Evolutionary conservation across 2,329 filamentous ascomycete species (phyloP), one percentile per base, ranked within the genome.

Genomic region (Bretziella fagacearum): DNA sequence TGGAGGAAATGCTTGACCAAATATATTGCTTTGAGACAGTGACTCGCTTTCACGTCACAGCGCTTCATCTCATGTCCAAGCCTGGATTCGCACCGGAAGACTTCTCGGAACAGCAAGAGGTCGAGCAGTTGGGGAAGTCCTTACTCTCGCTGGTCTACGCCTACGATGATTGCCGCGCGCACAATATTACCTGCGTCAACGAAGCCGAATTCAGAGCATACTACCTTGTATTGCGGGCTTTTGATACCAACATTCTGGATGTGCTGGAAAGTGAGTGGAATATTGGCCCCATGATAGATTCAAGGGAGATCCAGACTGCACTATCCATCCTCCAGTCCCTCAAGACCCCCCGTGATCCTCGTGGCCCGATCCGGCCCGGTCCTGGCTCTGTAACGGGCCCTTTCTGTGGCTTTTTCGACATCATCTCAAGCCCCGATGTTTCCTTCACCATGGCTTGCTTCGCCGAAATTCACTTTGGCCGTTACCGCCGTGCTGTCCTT

Each of bases 391-490:
- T 51, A 11, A 45, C 49, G 6, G 49, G 43, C 18, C 65, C 67
- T 1, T 72, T 67, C 37, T 62, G 65, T 20, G 66, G 70, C 15
- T 79, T 72, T 57, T 79, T 81, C 55, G 65, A 68, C 20, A 75
- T 81, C 41, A 63, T 81, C 23, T 65, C 73, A 53, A 66, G 70
- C 33, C 62, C 65, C 0, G 60, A 64, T 13, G 70, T 79, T 2
- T 80, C 77, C 0, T 81, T 81, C 55, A 79, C 74, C 1, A 79
- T 81, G 74, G 77, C 76, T 11, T 81, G 77, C 54, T 71, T 81
- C 51, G 76, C 76, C 5, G 77, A 81, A 55, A 72, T 77, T n/a
- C 74, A 79, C 55, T 79, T 81, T 49, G 71, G 73, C 33, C 65
- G 68, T 29, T 62, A 80, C 26, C 73, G 77, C 33, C 72, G 73